A percentile compares a stretch with the other conserved stretches of the same genome.
These are phyloP conservation scores for Zygosaccharomyces bailii DNA, from an alignment of 805 yeast genomes.

Conservation along the genomic window DNA sequence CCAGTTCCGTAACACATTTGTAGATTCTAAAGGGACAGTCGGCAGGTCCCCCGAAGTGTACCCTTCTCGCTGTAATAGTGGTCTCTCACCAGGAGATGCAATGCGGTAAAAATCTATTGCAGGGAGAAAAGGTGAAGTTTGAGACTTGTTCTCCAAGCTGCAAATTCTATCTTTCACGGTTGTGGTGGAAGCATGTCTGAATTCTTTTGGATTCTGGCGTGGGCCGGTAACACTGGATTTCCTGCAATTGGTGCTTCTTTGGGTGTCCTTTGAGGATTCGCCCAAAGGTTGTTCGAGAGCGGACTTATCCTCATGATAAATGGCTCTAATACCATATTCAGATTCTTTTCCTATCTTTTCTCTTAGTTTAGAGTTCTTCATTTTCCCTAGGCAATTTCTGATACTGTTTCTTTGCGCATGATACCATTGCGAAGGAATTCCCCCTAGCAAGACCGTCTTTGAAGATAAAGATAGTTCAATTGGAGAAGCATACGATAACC, in stretches of 20 bases:
- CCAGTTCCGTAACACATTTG: not conserved
- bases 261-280: not conserved
- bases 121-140: not conserved
- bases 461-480: conserved; percentile 48
- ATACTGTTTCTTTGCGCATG: conserved; percentile 14
- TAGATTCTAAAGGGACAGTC: not conserved
- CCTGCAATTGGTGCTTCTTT: not conserved
- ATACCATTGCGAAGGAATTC: conserved; percentile 56
- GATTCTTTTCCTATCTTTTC: conserved; percentile 10
- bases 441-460: conserved; percentile 51
- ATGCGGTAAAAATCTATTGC: not conserved
- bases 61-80: not conserved
- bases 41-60: conserved; percentile 1
- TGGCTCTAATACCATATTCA: conserved; percentile 14
- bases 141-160: not conserved
- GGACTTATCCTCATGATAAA: conserved; percentile 8
- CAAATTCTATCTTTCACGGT: conserved; percentile 1
- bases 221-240: not conserved
- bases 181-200: conserved; percentile 3
- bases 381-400: conserved; percentile 13
- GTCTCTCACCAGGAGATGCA: not conserved
- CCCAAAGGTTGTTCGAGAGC: not conserved
- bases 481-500: conserved; percentile 52
- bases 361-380: not conserved
- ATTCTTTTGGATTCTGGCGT: not conserved